A percentile compares a stretch with the other conserved stretches of the same genome.
phyloP scores from a whole-genome alignment of 2,329 filamentous ascomycete species.

The Helotiales sp. region DNA sequence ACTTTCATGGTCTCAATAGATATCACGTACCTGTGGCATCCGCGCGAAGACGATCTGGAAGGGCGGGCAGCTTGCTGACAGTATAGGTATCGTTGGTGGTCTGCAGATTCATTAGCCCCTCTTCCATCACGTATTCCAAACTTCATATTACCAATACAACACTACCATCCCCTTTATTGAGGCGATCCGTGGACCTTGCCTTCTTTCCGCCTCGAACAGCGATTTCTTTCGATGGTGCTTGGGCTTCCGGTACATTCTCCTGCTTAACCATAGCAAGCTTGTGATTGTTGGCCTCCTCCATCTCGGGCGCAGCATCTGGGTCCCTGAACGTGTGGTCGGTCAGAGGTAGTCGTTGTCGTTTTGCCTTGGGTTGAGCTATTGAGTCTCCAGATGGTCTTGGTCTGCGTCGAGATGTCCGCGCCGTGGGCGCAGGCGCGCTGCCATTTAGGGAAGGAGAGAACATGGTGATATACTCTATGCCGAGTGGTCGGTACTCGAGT shows the following conservation, averaged over 20 bases:
- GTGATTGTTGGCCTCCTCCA: slow-evolving; percentile 55
- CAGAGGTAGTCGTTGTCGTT: slow-evolving; percentile 59
- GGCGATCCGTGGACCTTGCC: slow-evolving; percentile 60
- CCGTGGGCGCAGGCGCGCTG: slow-evolving; percentile 52
- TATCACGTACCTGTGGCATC: slow-evolving; percentile 60
- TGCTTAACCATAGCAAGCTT: slow-evolving; percentile 44
- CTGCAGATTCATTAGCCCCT: slow-evolving; percentile 42
- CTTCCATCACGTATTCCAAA: slow-evolving; percentile 1
- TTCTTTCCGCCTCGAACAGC: slow-evolving; percentile 60
- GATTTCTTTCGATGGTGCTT: slow-evolving; percentile 46
- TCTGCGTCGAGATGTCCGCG: slow-evolving; percentile 57
- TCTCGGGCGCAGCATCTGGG: slow-evolving; percentile 48
- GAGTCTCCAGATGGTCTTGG: slow-evolving; percentile 54
- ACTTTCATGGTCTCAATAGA: neutral
- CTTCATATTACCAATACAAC: slow-evolving; percentile 60
- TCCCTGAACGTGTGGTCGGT: slow-evolving; percentile 57
- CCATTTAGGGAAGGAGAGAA: slow-evolving; percentile 57
- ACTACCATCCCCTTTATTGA: slow-evolving; percentile 69
- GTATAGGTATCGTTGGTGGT: slow-evolving; percentile 83
- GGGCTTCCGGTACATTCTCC: slow-evolving; percentile 24
- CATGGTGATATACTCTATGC: slow-evolving; percentile 41
- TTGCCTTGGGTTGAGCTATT: slow-evolving; percentile 59
- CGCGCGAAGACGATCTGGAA: slow-evolving; percentile 74
- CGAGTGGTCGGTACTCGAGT: neutral
- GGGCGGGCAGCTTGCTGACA: slow-evolving; percentile 79